Base-by-base conservation (phyloP, 441 rosid genomes). In the Euphorbia celastroides region DNA sequence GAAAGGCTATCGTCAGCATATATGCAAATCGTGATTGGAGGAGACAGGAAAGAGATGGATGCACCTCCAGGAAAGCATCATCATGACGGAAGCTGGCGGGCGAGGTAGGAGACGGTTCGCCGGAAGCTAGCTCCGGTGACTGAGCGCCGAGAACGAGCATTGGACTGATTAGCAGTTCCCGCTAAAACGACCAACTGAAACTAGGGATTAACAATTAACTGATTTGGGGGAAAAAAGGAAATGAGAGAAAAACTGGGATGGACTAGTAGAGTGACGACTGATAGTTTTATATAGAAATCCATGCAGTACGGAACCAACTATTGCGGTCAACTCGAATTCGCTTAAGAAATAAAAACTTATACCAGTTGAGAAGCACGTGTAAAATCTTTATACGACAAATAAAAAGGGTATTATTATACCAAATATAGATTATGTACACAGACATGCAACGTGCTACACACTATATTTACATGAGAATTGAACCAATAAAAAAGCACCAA, bases 1-100 rank as follows among this genome's bases (percentile, higher is more conserved):
- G n/a, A n/a, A n/a, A n/a, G n/a, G n/a, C n/a, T n/a, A n/a, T n/a
- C n/a, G n/a, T n/a, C n/a, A n/a, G n/a, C n/a, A n/a, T n/a, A n/a
- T n/a, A n/a, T n/a, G n/a, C n/a, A n/a, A n/a, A n/a, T n/a, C n/a
- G n/a, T n/a, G n/a, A n/a, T n/a, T n/a, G n/a, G n/a, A n/a, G 20
- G 12, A 31, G 0, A 2, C 7, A 0, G 5, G 20, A 61, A 0
- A 30, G 7, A 55, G 16, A 57, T 0, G 3, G 22, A 0, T 11
- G 26, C 16, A 77, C 80, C 80, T 77, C 77, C 70, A 77, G 72
- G 80, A 69, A 77, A 62, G 67, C 76, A 26, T 77, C 77, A 46
- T 77, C 80, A 12, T 77, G 70, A 10, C 80, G 77, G 51, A 77
- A 72, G 59, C 31, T 77, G 65, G 69, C 74, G 5, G 72, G 54